A percentile compares a stretch with the other conserved stretches of the same genome.
These are phyloP conservation scores for Chenopodium album DNA, from an alignment of 148 eudicot genomes.

Conservation along the genomic window DNA sequence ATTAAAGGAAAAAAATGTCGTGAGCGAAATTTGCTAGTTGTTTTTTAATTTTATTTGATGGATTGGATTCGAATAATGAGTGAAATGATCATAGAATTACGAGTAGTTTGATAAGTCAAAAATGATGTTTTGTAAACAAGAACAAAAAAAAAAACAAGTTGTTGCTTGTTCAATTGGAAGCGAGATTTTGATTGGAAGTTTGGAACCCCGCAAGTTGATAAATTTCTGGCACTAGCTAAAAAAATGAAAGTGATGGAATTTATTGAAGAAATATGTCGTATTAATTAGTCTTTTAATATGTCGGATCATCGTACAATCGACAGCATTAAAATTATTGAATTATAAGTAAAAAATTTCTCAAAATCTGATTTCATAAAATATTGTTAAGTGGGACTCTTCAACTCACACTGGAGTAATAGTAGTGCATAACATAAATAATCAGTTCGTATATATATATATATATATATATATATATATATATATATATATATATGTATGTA, in stretches of 20 bases:
- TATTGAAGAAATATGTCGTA: neutral
- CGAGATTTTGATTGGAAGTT: too few relatives aligned
- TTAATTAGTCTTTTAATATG: neutral
- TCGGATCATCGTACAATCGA: constrained; percentile 2
- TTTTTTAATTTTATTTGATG: too few relatives aligned
- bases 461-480: too few relatives aligned
- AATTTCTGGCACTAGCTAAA: neutral
- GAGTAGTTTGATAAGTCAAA: constrained; percentile 2
- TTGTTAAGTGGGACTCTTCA: neutral
- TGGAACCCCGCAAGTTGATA: neutral
- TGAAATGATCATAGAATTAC: too few relatives aligned
- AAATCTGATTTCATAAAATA: too few relatives aligned
- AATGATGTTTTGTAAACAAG: neutral
- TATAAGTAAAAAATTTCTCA: neutral
- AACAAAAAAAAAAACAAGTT: neutral
- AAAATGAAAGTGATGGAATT: neutral
- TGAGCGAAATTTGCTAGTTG: neutral
- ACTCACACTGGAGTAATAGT: neutral
- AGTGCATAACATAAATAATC: too few relatives aligned
- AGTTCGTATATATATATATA: too few relatives aligned
- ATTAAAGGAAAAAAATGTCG: neutral
- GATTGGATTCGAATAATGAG: neutral
- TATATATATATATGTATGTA: too few relatives aligned
- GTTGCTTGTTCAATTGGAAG: too few relatives aligned
- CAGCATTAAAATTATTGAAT: neutral